These are phyloP conservation scores for Didymella pinodella DNA, from an alignment of 2,329 filamentous ascomycete genomes.

Conservation along the genomic window DNA sequence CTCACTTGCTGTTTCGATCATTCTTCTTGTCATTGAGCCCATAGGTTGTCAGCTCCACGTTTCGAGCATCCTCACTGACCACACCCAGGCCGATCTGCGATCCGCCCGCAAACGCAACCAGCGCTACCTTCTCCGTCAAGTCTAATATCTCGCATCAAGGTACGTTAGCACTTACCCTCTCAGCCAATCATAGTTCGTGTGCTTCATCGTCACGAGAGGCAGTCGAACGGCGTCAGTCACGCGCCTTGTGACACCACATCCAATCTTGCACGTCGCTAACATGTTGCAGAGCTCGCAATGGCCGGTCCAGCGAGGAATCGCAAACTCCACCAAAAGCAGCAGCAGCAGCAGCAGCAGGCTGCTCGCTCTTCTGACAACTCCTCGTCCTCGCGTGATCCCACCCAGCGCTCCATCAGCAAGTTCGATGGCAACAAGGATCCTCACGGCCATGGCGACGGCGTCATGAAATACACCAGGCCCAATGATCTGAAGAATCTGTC, in stretches of 20 bases:
- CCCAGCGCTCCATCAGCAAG: constrained; percentile 39
- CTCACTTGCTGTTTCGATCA: neutral
- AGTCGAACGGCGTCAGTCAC: constrained; percentile 7
- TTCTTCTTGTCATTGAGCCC: constrained; percentile 7
- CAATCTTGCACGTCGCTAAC: constrained; percentile 28
- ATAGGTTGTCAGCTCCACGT: constrained; percentile 16
- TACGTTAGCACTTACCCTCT: constrained; percentile 18
- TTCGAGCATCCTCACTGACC: constrained; percentile 25
- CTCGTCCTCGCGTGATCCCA: constrained; percentile 34
- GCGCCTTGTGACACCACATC: constrained; percentile 5
- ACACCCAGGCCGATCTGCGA: constrained; percentile 21
- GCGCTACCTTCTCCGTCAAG: constrained; percentile 9
- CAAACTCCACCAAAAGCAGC: constrained; percentile 33
- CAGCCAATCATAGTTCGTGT: neutral
- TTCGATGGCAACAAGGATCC: constrained; percentile 50
- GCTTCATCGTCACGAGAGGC: neutral
- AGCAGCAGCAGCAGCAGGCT: constrained; percentile 19
- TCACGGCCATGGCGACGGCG: neutral
- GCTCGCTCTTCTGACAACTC: constrained; percentile 39
- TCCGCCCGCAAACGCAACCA: constrained; percentile 20
- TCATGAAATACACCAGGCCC: constrained; percentile 37
- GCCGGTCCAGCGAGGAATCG: constrained; percentile 49
- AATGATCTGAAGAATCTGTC: constrained; percentile 48
- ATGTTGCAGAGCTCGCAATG: constrained; percentile 43
- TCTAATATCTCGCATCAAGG: constrained; percentile 24